Evolutionary conservation across 2,329 filamentous ascomycete genomes (phyloP).

Genomic region (Scedosporium boydii): DNA sequence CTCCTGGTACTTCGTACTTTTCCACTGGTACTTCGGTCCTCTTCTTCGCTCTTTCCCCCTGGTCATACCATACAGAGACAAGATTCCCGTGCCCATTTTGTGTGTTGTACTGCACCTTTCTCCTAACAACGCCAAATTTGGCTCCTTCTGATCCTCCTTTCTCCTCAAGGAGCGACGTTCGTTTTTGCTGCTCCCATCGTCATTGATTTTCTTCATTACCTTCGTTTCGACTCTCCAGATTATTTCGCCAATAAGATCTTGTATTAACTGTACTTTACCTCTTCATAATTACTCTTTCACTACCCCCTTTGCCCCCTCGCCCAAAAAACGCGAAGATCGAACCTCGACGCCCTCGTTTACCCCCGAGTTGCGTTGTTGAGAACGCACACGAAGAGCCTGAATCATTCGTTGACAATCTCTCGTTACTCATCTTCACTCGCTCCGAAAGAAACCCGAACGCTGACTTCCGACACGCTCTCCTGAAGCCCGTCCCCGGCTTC

Average conservation of each 20-base stretch:
- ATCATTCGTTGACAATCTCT: not conserved
- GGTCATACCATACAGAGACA: not conserved
- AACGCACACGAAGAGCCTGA: not conserved
- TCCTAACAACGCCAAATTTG: conserved; percentile 3
- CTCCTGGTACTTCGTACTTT: not conserved
- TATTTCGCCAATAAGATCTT: conserved; percentile 1
- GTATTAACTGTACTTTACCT: not conserved
- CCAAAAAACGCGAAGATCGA: not conserved
- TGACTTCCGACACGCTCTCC: not conserved
- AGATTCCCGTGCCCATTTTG: not conserved
- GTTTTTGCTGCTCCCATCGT: conserved; percentile 1
- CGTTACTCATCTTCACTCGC: not conserved
- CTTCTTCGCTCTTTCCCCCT: not conserved
- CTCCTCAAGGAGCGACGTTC: conserved; percentile 5
- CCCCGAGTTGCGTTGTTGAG: not conserved
- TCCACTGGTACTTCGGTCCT: not conserved
- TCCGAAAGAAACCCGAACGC: not conserved
- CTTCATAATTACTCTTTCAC: not conserved
- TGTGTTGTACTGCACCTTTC: not conserved
- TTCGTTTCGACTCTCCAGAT: not conserved
- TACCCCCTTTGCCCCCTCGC: not conserved
- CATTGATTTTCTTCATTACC: conserved; percentile 9
- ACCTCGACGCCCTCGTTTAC: not conserved
- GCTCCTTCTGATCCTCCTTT: conserved; percentile 5
- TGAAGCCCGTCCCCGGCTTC: conserved; percentile 1